Conservation (phyloP, 2,329 filamentous ascomycete species). For the Pyrenochaeta sp. region DNA sequence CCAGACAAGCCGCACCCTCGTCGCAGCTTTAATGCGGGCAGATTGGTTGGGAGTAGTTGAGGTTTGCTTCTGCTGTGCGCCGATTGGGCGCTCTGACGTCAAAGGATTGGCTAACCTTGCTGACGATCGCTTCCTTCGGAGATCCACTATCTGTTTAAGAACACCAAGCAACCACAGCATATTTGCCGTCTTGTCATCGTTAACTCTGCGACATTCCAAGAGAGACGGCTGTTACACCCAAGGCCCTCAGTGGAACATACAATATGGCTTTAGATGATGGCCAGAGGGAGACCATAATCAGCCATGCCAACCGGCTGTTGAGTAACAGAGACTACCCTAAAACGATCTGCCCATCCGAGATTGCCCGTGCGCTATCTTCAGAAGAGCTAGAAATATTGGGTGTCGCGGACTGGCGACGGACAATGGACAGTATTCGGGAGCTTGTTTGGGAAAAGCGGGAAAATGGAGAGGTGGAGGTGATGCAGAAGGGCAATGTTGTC, state of each 20-base stretch:
- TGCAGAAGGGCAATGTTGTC: conserved; percentile 58
- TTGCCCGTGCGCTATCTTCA: conserved; percentile 56
- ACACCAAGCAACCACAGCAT: background rate
- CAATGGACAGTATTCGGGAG: conserved; percentile 56
- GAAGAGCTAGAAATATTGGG: conserved; percentile 47
- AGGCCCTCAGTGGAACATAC: background rate
- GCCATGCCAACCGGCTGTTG: conserved; percentile 40
- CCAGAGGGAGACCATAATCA: conserved; percentile 22
- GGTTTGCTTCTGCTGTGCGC: conserved; percentile 26
- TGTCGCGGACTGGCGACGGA: conserved; percentile 54
- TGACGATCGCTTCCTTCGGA: conserved; percentile 26
- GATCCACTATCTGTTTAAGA: conserved; percentile 13
- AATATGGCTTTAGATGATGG: conserved; percentile 30
- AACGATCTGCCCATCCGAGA: conserved; percentile 63
- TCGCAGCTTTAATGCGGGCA: conserved; percentile 23
- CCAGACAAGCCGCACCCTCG: background rate
- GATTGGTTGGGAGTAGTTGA: conserved; percentile 19
- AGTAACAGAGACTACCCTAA: conserved; percentile 53
- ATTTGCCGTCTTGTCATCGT: conserved; percentile 1
- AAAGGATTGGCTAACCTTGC: conserved; percentile 27
- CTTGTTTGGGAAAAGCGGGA: conserved; percentile 55
- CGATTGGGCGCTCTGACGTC: conserved; percentile 42
- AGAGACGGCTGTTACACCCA: conserved; percentile 3
- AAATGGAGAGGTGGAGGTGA: conserved; percentile 55
- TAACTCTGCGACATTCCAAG: conserved; percentile 1